phyloP scores from a whole-genome alignment of 495 filamentous ascomycete genomes.

The Aspergillus bridgeri region DNA sequence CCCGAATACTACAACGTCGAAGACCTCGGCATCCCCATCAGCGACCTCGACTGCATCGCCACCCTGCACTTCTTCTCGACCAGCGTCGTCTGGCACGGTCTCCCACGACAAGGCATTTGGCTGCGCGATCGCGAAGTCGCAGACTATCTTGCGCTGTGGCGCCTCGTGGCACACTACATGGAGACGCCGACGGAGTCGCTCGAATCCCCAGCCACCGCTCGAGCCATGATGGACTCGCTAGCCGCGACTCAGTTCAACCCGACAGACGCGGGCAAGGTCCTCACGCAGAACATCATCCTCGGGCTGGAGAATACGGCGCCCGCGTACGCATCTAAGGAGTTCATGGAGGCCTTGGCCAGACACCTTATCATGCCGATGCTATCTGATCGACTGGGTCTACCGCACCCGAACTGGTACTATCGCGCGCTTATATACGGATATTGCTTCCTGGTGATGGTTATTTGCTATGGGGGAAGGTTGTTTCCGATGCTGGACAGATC shows the following conservation, averaged over 20 bases:
- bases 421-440: slow-evolving; percentile 62
- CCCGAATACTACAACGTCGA: slow-evolving; percentile 63
- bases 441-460: slow-evolving; percentile 58
- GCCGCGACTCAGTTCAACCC: slow-evolving; percentile 62
- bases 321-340: slow-evolving; percentile 56
- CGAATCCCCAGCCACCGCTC: slow-evolving; percentile 49
- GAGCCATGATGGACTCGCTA: slow-evolving; percentile 62
- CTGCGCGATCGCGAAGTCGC: slow-evolving; percentile 56
- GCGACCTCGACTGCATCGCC: slow-evolving; percentile 67
- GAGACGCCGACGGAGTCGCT: slow-evolving; percentile 62
- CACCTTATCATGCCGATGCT: slow-evolving; percentile 68
- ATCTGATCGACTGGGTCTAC: slow-evolving; percentile 56
- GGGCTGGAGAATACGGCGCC: slow-evolving; percentile 61
- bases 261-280: slow-evolving; percentile 51
- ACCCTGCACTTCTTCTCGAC: slow-evolving; percentile 69
- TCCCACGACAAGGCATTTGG: slow-evolving; percentile 71
- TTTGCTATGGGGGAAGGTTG: slow-evolving; percentile 52
- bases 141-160: slow-evolving; percentile 75
- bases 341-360: slow-evolving; percentile 61
- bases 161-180: slow-evolving; percentile 68
- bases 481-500: slow-evolving; percentile 56
- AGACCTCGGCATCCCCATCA: slow-evolving; percentile 64
- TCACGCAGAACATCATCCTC: slow-evolving; percentile 73
- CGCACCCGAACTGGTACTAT: slow-evolving; percentile 53
- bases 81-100: slow-evolving; percentile 61